A percentile compares a stretch with the other conserved stretches of the same genome.
Conservation (phyloP, 768 basidiomycete species). For the Podaxis sp. region DNA sequence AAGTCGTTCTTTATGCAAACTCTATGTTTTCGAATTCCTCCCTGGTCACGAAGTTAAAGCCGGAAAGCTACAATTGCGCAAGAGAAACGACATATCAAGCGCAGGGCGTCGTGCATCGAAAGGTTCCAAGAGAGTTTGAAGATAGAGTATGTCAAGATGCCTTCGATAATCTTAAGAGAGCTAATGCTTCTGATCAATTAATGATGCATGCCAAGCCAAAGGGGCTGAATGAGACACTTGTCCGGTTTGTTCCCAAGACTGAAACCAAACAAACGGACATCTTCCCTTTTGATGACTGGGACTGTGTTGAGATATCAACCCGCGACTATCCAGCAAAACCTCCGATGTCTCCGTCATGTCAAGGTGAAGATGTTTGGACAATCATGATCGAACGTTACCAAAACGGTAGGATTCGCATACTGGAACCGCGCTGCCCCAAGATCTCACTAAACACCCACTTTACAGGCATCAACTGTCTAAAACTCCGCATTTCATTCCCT, state of each 20-base stretch:
- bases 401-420: not conserved
- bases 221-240: too few relatives aligned
- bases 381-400: not conserved
- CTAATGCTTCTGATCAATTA: too few relatives aligned
- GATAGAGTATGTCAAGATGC: too few relatives aligned
- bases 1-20: not conserved
- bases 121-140: too few relatives aligned
- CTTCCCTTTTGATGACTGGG: not conserved
- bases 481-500: not conserved
- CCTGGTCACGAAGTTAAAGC: not conserved
- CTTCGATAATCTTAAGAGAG: too few relatives aligned
- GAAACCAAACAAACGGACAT: not conserved
- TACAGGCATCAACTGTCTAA: not conserved
- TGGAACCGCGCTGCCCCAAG: not conserved
- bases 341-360: not conserved
- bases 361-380: not conserved
- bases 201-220: too few relatives aligned
- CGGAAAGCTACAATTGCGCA: not conserved
- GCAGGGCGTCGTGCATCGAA: too few relatives aligned
- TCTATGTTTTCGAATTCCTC: not conserved
- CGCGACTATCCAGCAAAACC: not conserved
- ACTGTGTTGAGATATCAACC: not conserved
- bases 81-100: not conserved
- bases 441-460: not conserved
- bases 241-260: not conserved